Evolutionary conservation across 2,329 filamentous ascomycete species (phyloP).

Genomic region (Fusarium avenaceum): DNA sequence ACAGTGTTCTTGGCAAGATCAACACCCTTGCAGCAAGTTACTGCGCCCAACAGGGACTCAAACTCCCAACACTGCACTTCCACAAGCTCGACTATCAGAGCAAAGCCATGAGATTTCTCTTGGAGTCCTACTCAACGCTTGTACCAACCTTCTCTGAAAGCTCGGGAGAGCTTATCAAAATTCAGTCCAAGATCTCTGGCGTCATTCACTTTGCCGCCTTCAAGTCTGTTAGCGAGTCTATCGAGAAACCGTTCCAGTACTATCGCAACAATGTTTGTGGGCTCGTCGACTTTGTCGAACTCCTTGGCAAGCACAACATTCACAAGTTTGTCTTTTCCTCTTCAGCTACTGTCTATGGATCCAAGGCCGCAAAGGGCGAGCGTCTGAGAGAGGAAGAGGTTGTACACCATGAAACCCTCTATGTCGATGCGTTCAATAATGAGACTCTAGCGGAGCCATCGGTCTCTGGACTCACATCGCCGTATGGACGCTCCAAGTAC

Average conservation of each 20-base stretch:
- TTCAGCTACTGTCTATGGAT: conserved; percentile 76
- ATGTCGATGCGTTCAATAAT: conserved; percentile 59
- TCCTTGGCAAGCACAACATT: conserved; percentile 71
- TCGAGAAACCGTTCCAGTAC: conserved; percentile 70
- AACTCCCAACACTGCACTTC: conserved; percentile 52
- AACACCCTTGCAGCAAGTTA: conserved; percentile 26
- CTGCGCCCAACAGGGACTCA: conserved; percentile 16
- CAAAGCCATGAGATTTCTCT: conserved; percentile 54
- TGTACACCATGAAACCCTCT: conserved; percentile 57
- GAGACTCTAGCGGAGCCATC: conserved; percentile 26
- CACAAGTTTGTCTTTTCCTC: conserved; percentile 77
- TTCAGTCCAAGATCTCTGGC: conserved; percentile 52
- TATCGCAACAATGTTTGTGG: conserved; percentile 77
- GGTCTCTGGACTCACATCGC: not conserved
- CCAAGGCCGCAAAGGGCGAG: conserved; percentile 62
- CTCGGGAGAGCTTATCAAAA: conserved; percentile 10
- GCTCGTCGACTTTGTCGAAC: conserved; percentile 69
- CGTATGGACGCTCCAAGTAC: conserved; percentile 76
- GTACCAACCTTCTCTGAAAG: conserved; percentile 6
- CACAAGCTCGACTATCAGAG: conserved; percentile 58
- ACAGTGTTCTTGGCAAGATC: conserved; percentile 35
- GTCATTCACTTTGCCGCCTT: conserved; percentile 78
- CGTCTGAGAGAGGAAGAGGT: conserved; percentile 64
- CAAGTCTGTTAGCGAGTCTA: conserved; percentile 76
- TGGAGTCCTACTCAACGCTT: conserved; percentile 53